Conservation (phyloP, 768 basidiomycete species). For the Coprinellus micaceus region DNA sequence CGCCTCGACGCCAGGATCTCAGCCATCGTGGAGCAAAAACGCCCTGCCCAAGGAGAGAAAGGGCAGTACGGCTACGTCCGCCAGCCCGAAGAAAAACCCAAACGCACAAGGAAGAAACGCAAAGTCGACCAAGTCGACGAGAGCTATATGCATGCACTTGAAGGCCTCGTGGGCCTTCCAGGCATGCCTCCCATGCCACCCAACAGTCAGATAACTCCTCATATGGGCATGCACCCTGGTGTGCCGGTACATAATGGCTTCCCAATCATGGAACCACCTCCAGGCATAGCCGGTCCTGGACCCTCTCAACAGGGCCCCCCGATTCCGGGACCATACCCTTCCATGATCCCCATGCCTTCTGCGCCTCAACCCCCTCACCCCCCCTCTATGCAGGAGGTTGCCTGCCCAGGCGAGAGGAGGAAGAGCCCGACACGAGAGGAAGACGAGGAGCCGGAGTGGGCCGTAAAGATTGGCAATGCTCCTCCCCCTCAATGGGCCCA, state of each 20-base stretch:
- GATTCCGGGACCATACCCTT: slow-evolving; percentile 8
- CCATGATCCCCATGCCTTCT: slow-evolving; percentile 11
- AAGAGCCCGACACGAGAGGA: slow-evolving; percentile 60
- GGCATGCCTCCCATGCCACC: slow-evolving; percentile 12
- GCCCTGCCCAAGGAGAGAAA: slow-evolving; percentile 66
- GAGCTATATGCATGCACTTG: slow-evolving; percentile 15
- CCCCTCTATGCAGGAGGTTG: slow-evolving; percentile 13
- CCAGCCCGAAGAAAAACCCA: slow-evolving; percentile 66
- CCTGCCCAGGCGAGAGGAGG: slow-evolving; percentile 22
- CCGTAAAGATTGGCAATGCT: slow-evolving; percentile 55
- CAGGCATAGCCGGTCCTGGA: too few species aligned
- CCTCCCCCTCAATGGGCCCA: slow-evolving; percentile 67
- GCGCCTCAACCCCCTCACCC: slow-evolving; percentile 13
- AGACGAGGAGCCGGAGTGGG: slow-evolving; percentile 62
- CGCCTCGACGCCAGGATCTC: slow-evolving; percentile 65
- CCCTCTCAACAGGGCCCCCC: slow-evolving; percentile 4
- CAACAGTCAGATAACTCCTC: slow-evolving; percentile 12
- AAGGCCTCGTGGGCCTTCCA: slow-evolving; percentile 17
- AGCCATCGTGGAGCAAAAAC: slow-evolving; percentile 65
- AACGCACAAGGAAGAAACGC: slow-evolving; percentile 49
- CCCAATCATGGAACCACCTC: neutral
- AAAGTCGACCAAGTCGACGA: slow-evolving; percentile 23
- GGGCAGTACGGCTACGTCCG: slow-evolving; percentile 83
- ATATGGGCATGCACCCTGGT: slow-evolving; percentile 2
- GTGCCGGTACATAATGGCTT: neutral